These are phyloP conservation scores for Alternaria sp. DNA, from an alignment of 2,329 filamentous ascomycete genomes.

Conservation along the genomic window DNA sequence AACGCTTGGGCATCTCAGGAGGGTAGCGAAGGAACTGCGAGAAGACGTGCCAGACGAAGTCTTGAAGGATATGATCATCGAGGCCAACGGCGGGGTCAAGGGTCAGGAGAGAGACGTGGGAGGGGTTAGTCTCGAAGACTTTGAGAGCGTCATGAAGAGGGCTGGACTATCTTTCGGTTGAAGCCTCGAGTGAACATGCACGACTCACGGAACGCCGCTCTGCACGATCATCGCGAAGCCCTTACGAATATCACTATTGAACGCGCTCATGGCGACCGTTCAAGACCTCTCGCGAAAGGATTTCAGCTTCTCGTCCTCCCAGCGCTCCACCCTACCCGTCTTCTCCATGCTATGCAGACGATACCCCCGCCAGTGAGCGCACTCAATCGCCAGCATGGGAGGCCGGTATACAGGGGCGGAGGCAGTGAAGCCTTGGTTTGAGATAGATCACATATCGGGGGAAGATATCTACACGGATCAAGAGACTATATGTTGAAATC, in stretches of 20 bases:
- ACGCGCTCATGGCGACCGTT: not conserved
- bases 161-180: slow-evolving; percentile 79
- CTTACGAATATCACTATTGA: not conserved
- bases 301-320: not conserved
- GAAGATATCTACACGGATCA: not conserved
- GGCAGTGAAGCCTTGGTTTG: not conserved
- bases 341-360: not conserved
- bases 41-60: slow-evolving; percentile 84
- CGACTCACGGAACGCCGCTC: not conserved
- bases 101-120: slow-evolving; percentile 61
- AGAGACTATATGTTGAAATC: not conserved
- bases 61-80: slow-evolving; percentile 90
- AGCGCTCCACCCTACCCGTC: not conserved
- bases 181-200: slow-evolving; percentile 32
- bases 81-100: slow-evolving; percentile 80
- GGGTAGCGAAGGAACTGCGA: slow-evolving; percentile 80
- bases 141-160: slow-evolving; percentile 82
- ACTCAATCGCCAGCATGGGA: not conserved
- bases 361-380: not conserved
- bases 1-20: slow-evolving; percentile 76
- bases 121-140: slow-evolving; percentile 79
- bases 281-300: not conserved
- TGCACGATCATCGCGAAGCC: not conserved
- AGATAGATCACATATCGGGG: not conserved
- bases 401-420: not conserved